phyloP scores from a whole-genome alignment of 371 early-diverging fungal species.

The Smittium culicis region DNA sequence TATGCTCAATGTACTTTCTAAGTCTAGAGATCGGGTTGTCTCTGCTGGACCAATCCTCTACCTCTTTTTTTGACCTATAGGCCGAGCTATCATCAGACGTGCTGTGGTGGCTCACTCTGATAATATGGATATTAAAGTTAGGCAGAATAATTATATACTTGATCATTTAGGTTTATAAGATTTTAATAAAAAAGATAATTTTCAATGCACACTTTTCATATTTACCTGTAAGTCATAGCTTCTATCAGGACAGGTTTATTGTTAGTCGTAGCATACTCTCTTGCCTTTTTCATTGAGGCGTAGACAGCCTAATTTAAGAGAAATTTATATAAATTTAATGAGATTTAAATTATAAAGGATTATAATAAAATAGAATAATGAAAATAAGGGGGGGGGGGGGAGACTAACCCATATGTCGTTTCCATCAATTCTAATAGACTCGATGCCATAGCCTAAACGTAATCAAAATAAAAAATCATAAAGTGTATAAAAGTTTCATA shows the following conservation, averaged over 20 bases:
- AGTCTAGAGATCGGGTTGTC: conserved; percentile 85
- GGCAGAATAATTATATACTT: no score
- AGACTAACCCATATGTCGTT: conserved; percentile 76
- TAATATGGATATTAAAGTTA: neutral
- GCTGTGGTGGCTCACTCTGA: conserved; percentile 76
- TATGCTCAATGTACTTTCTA: conserved; percentile 71
- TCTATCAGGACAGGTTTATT: conserved; percentile 86
- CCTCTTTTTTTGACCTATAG: conserved; percentile 81
- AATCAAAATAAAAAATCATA: conserved; percentile 52
- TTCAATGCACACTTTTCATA: no score
- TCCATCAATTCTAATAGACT: conserved; percentile 92
- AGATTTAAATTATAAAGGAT: neutral
- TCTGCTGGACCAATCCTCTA: conserved; percentile 73
- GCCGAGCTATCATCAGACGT: conserved; percentile 96
- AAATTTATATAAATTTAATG: neutral
- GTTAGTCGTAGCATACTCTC: conserved; percentile 61
- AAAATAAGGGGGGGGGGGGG: no score
- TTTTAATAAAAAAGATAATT: no score
- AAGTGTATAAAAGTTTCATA: no score
- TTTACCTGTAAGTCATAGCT: conserved; percentile 82
- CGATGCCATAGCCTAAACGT: conserved; percentile 93
- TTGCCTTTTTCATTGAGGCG: conserved; percentile 73
- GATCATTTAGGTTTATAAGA: no score
- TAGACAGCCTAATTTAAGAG: conserved; percentile 55
- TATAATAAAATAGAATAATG: neutral